Conservation (phyloP, 2,329 filamentous ascomycete genomes). For the Colletotrichum destructivum region DNA sequence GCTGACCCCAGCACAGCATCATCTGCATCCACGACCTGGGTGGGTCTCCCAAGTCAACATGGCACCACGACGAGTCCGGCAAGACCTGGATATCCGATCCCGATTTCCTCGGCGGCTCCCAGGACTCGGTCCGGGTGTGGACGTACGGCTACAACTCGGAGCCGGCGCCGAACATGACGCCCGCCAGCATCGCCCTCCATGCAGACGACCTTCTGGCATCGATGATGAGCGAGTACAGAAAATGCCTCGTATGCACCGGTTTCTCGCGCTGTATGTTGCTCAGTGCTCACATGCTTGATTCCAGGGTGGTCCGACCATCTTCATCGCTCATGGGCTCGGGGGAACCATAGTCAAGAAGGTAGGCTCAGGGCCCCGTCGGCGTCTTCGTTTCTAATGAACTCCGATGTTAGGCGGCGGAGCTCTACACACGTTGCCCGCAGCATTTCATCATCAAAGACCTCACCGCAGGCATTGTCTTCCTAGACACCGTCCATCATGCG, state of each 20-base stretch:
- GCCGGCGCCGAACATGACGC: constrained; percentile 45
- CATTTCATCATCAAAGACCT: constrained; percentile 39
- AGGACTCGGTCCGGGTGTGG: constrained; percentile 43
- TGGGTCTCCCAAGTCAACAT: constrained; percentile 42
- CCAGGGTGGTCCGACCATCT: constrained; percentile 44
- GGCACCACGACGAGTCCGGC: constrained; percentile 46
- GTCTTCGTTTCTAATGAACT: neutral
- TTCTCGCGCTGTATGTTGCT: neutral
- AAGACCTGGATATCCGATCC: constrained; percentile 47
- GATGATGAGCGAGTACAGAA: constrained; percentile 15
- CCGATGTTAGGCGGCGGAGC: neutral
- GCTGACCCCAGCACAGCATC: constrained; percentile 46
- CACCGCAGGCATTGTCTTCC: constrained; percentile 43
- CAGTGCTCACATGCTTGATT: neutral
- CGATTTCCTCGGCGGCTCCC: constrained; percentile 44
- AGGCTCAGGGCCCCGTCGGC: too few relatives aligned
- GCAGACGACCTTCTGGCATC: constrained; percentile 44
- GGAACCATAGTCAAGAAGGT: constrained; percentile 47
- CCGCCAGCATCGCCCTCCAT: constrained; percentile 46
- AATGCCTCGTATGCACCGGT: constrained; percentile 23
- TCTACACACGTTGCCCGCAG: neutral
- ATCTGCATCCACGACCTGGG: constrained; percentile 47
- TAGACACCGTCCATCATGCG: constrained; percentile 46
- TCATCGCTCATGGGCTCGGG: constrained; percentile 47
- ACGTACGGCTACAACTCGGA: constrained; percentile 46